phyloP scores from a whole-genome alignment of 441 rosid species.

The Jatropha podagrica region DNA sequence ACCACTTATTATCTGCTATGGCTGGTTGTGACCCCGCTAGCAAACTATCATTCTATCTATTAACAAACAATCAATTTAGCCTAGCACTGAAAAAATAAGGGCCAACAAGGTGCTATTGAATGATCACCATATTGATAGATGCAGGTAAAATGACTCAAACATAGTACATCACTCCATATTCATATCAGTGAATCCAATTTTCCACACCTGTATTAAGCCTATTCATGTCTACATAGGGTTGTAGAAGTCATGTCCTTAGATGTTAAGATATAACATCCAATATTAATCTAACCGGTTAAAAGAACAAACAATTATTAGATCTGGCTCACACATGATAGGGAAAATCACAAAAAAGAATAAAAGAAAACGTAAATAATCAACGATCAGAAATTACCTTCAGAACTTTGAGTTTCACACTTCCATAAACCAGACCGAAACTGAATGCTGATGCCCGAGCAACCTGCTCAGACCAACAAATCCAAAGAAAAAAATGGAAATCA shows the following conservation, averaged over 20 bases:
- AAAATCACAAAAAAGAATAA: not conserved
- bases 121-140: not conserved
- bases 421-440: slow-evolving; percentile 53
- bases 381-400: slow-evolving; percentile 40
- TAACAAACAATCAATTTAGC: not conserved
- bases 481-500: not conserved
- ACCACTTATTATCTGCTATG: not conserved
- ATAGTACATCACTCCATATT: not conserved
- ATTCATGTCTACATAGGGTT: not conserved
- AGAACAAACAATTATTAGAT: not conserved
- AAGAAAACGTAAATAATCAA: not conserved
- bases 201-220: not conserved
- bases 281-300: not conserved
- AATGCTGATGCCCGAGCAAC: slow-evolving; percentile 72
- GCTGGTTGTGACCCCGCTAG: not conserved
- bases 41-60: not conserved
- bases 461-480: slow-evolving; percentile 23
- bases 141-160: not conserved
- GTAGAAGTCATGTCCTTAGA: not conserved
- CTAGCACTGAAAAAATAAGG: too few species aligned
- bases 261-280: not conserved
- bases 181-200: not conserved
- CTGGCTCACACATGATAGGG: not conserved
- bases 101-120: too few species aligned
- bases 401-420: slow-evolving; percentile 56